These are phyloP conservation scores for Penicillium cosmopolitanum DNA, from an alignment of 495 filamentous ascomycete genomes.

Conservation along the genomic window DNA sequence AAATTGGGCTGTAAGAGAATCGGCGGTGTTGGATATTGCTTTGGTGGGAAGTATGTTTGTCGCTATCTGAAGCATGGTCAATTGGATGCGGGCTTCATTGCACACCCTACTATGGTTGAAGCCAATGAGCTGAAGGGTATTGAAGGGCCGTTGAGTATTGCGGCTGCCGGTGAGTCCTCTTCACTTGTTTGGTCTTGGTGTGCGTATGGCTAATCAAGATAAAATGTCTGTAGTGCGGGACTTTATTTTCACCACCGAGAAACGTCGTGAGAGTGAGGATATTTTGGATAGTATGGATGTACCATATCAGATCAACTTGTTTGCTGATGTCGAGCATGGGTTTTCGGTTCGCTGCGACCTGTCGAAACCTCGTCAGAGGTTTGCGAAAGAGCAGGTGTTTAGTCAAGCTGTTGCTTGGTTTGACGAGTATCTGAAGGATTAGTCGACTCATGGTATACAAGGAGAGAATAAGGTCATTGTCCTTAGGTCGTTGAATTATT, in stretches of 20 bases:
- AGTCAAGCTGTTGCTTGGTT: constrained; percentile 76
- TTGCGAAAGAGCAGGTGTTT: constrained; percentile 76
- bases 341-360: constrained; percentile 68
- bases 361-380: constrained; percentile 57
- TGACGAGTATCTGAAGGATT: constrained; percentile 41
- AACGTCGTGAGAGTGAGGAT: constrained; percentile 57
- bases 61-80: constrained; percentile 25
- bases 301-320: constrained; percentile 75
- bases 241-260: constrained; percentile 63
- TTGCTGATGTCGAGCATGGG: constrained; percentile 69
- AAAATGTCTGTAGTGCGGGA: constrained; percentile 14
- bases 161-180: constrained; percentile 56
- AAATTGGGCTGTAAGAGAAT: constrained; percentile 62
- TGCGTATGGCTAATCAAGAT: not conserved
- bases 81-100: constrained; percentile 58
- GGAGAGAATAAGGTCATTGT: not conserved
- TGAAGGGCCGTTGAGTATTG: constrained; percentile 68
- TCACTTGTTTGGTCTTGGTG: not conserved
- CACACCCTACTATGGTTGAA: constrained; percentile 74
- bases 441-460: not conserved
- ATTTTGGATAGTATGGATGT: constrained; percentile 56
- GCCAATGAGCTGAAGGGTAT: constrained; percentile 68
- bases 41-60: constrained; percentile 62
- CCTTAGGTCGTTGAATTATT: not conserved
- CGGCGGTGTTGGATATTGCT: constrained; percentile 75